phyloP scores from a whole-genome alignment of 2,329 filamentous ascomycete genomes.

The Colletotrichum sp. region DNA sequence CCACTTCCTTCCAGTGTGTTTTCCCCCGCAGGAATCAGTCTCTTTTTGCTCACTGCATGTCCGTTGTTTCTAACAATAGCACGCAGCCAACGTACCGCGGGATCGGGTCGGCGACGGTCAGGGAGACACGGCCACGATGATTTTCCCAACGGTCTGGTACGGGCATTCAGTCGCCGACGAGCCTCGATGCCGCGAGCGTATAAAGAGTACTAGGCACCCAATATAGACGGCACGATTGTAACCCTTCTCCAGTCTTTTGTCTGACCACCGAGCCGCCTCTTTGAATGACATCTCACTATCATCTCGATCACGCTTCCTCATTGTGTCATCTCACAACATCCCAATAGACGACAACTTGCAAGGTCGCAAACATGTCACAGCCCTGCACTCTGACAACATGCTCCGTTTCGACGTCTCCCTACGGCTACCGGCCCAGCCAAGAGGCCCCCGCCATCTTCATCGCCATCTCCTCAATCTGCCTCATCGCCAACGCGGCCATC shows the following conservation, averaged over 20 bases:
- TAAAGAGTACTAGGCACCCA: neutral
- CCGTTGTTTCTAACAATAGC: slow-evolving; percentile 5
- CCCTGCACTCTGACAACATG: slow-evolving; percentile 25
- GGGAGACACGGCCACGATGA: neutral
- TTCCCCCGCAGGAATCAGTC: neutral
- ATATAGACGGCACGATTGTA: fast-evolving
- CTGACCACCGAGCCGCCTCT: neutral
- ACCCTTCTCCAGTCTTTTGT: neutral
- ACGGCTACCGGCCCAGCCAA: slow-evolving; percentile 28
- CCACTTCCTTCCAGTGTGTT: neutral
- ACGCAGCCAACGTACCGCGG: neutral
- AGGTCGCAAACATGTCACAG: neutral
- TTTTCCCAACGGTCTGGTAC: neutral
- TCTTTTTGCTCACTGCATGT: neutral
- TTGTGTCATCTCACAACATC: neutral
- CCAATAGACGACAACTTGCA: neutral
- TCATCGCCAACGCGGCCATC: slow-evolving; percentile 24
- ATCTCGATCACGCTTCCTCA: neutral
- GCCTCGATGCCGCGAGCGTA: neutral
- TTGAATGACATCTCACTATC: neutral
- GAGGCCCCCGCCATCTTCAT: slow-evolving; percentile 23
- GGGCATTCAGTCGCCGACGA: neutral
- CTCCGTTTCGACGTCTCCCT: slow-evolving; percentile 24
- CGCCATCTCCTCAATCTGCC: slow-evolving; percentile 23
- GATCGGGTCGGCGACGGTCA: neutral